Base-by-base conservation (phyloP, 2,329 filamentous ascomycete species). In the Ophiostoma pallidulum region DNA sequence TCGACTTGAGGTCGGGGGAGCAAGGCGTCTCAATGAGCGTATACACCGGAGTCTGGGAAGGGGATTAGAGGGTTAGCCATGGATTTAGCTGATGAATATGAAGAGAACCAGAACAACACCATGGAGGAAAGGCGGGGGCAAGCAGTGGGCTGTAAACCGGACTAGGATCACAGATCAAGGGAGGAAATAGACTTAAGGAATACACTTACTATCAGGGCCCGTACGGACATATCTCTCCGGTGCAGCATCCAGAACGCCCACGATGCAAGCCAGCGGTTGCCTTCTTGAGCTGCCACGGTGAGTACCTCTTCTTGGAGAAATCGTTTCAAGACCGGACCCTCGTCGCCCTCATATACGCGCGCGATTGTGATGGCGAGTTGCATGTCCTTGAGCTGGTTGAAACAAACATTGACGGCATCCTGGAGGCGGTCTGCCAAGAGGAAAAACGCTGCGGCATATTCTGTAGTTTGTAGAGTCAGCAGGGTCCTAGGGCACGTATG, bases 381-480 rank as follows among this genome's bases (percentile, higher is more conserved):
- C 19, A 92, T 67, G 60, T 98, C 94, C 50, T 86, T 82, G 32
- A 97, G 73, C 60, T 96, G 90, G 52, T 86, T 89, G 13, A 90
- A 71, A 54, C 94, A 87, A 16, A 98, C 82, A 54, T 84, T 85
- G 45, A 92, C 83, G 1, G 92, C 91, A 62, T 94, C 89, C 47
- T 83, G 79, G 1, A 95, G 71, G 58, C 84, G 83, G 55, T 90
- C 89, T 2, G 86, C 94, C 2, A 98, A 73, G 6, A 98, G 72
- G 69, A 98, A 98, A 67, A 97, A 98, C 0, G 92, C 86, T 1
- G 91, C 92, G 3, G 92, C 90, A 60, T 98, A 98, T 65, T 87
- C 88, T 88, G 47, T 3, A 12, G 5, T 26, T 19, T 22, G 8
- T 19, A 9, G 18, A 7, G 12, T 26, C 4, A 29, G 33, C 16